Evolutionary conservation across 1,284 basidiomycete genomes (phyloP), one percentile per base, ranked within the genome.

Genomic region (Irpex sp.): DNA sequence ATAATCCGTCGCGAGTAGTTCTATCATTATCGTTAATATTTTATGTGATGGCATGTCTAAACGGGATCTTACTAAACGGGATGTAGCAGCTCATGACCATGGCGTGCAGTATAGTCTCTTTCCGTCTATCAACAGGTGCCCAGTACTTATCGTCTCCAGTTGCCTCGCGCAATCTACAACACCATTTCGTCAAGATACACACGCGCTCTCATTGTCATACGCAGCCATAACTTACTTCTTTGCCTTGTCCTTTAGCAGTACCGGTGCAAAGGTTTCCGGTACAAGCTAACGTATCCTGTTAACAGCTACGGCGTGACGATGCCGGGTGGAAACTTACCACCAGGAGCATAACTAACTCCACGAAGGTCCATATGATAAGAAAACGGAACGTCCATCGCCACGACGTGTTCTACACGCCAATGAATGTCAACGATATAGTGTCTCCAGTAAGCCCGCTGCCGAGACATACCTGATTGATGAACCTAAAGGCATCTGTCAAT

Each of bases 341-440:
- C 54, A 83, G 69, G 7, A 89, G 71, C 0, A 79, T 73, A 5
- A 83, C 43, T 6, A 76, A 70, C 68, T 86, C 78, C 1, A 70
- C 69, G 61, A 84, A 84, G 5, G 78, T 78, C 87, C 87, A 90
- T 46, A 90, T 89, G 1, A 88, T 70, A 57, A 89, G 72, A 26
- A 89, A 74, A 62, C 87, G 84, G 72, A 88, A 94, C 0, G 89
- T 91, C 92, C 92, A 94, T 59, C 89, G 77, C 93, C 93, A 95
- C 61, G 82, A 67, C 0, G 83, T 68, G 67, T 90, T 79, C 81
- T 87, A 67, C 57, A 21, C 26, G 26, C 26, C 26, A 26, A 26
- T 26, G 26, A 26, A 26, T 26, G 26, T 26, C 26, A 26, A 4
- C 26, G 26, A 26, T 4, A 26, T 26, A 26, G 2, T 26, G 4